These are phyloP conservation scores for Pythium biforme DNA, from an alignment of 352 stramenopile genomes.

Conservation along the genomic window DNA sequence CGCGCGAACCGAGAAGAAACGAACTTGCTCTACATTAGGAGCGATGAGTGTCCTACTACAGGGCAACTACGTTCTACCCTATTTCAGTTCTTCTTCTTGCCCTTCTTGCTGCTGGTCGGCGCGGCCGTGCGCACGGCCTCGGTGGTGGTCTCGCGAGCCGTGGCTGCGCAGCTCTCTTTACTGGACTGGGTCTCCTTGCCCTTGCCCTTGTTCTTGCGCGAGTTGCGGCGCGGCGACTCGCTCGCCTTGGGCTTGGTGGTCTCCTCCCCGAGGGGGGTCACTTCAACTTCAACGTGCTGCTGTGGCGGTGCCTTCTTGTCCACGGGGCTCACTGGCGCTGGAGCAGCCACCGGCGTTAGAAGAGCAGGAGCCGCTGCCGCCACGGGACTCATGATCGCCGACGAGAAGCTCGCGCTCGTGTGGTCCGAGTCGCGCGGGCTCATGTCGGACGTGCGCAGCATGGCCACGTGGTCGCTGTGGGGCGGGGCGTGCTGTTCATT, in stretches of 20 bases:
- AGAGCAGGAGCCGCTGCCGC: not conserved
- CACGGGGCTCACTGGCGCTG: not conserved
- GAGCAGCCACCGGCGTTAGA: not conserved
- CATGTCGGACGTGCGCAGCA: conserved; percentile 26
- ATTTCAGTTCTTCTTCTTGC: conserved; percentile 22
- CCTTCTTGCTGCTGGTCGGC: conserved; percentile 22
- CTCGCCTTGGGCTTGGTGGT: not conserved
- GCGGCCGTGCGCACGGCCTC: conserved; percentile 16
- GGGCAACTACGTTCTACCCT: not conserved
- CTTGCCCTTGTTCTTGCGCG: conserved; percentile 21
- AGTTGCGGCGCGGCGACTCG: not conserved
- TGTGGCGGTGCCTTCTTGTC: not conserved
- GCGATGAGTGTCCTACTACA: not conserved
- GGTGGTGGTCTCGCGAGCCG: not conserved
- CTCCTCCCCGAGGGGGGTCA: not conserved
- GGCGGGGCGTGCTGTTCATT: conserved; percentile 6
- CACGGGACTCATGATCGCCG: conserved; percentile 22
- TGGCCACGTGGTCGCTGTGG: not conserved
- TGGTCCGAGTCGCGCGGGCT: conserved; percentile 27
- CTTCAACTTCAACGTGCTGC: not conserved
- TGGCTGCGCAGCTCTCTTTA: conserved; percentile 4
- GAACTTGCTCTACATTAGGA: conserved; percentile 14
- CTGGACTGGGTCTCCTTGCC: not conserved
- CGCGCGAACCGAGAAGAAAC: no score
- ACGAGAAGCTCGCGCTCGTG: conserved; percentile 25